These are phyloP conservation scores for Mycena amicta DNA, from an alignment of 768 basidiomycete species.

Conservation along the genomic window DNA sequence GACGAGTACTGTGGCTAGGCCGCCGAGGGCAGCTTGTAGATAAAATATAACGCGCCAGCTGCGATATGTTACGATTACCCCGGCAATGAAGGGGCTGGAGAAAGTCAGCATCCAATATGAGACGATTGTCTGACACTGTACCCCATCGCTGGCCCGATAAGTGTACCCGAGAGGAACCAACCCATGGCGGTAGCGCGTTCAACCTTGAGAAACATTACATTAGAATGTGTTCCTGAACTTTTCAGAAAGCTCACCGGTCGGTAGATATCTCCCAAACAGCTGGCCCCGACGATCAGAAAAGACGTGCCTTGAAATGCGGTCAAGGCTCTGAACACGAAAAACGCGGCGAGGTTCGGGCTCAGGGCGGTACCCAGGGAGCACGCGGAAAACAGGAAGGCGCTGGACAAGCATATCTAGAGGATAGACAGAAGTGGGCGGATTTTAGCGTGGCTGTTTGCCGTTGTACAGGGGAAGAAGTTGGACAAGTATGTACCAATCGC, in stretches of 20 bases:
- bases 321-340: slow-evolving; percentile 21
- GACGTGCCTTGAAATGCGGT: slow-evolving; percentile 23
- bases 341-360: slow-evolving; percentile 21
- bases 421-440: background rate
- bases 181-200: slow-evolving; percentile 21
- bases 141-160: slow-evolving; percentile 23
- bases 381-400: slow-evolving; percentile 16
- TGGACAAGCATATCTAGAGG: slow-evolving; percentile 19
- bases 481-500: slow-evolving; percentile 17
- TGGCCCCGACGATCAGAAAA: slow-evolving; percentile 20
- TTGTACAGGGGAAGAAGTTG: background rate
- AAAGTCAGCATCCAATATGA: background rate
- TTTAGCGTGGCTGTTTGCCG: slow-evolving; percentile 5
- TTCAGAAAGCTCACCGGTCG: slow-evolving; percentile 9
- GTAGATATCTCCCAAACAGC: slow-evolving; percentile 22
- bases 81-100: slow-evolving; percentile 18
- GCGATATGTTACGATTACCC: slow-evolving; percentile 20
- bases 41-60: slow-evolving; percentile 23
- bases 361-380: slow-evolving; percentile 23
- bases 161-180: slow-evolving; percentile 21
- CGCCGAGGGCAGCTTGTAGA: slow-evolving; percentile 20
- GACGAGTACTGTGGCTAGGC: slow-evolving; percentile 17
- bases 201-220: background rate
- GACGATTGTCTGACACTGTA: background rate
- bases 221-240: background rate